Evolutionary conservation across 169 alveolate genomes (phyloP).

Genomic region (Miamiensis avidus): DNA sequence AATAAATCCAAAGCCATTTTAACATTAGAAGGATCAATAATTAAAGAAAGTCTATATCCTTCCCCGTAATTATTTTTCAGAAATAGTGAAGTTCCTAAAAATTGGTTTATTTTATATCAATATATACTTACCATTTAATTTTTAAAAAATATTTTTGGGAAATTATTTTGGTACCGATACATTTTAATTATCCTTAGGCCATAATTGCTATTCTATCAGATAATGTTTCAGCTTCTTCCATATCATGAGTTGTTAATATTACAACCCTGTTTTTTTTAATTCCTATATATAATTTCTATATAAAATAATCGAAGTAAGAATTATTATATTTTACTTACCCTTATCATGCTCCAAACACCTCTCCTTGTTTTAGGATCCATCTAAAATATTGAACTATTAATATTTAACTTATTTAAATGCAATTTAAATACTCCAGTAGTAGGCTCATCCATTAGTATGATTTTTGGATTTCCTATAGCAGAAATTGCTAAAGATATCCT

Average conservation of each 20-base stretch:
- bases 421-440: constrained; percentile 46
- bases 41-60: background rate
- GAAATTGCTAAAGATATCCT: constrained; percentile 88
- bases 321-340: constrained; percentile 32
- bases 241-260: constrained; percentile 69
- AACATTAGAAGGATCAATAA: background rate
- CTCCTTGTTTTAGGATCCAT: constrained; percentile 59
- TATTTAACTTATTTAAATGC: too few relatives aligned
- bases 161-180: constrained; percentile 51
- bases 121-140: too few relatives aligned
- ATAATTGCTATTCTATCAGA: constrained; percentile 56
- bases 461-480: constrained; percentile 56
- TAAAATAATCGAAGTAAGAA: too few relatives aligned
- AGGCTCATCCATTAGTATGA: constrained; percentile 75
- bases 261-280: constrained; percentile 39
- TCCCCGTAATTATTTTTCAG: background rate
- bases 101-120: too few relatives aligned
- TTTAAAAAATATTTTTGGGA: too few relatives aligned
- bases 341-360: constrained; percentile 52
- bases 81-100: too few relatives aligned
- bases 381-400: background rate
- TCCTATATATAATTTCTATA: background rate
- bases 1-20: background rate
- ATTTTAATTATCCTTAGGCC: constrained; percentile 49
- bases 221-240: constrained; percentile 77